Percentiles rank a stretch among this genome's conserved stretches.
These are phyloP conservation scores for Elsinoe ampelina DNA, from an alignment of 2,329 filamentous ascomycete species.

Conservation along the genomic window DNA sequence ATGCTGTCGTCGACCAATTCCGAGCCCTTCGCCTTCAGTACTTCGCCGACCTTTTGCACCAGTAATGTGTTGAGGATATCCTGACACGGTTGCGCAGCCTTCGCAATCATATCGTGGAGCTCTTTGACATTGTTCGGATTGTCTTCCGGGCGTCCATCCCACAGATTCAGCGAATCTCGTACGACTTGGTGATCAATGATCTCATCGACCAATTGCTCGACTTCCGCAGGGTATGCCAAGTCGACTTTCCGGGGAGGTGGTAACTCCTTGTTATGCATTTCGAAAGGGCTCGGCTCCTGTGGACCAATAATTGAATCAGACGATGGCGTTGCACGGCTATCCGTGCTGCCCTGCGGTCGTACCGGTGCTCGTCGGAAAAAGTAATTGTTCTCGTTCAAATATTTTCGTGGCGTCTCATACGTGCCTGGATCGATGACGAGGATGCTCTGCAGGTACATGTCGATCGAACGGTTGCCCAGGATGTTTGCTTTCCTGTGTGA, in stretches of 20 bases:
- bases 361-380: slow-evolving; percentile 40
- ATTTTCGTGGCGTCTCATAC: slow-evolving; percentile 48
- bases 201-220: not conserved
- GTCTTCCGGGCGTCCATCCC: not conserved
- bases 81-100: slow-evolving; percentile 13
- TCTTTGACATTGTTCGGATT: not conserved
- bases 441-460: slow-evolving; percentile 42
- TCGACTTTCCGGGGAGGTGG: not conserved
- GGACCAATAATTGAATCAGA: not conserved
- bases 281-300: not conserved
- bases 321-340: not conserved
- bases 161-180: not conserved
- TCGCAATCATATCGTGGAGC: slow-evolving; percentile 11
- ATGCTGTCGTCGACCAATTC: slow-evolving; percentile 12
- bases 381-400: slow-evolving; percentile 46
- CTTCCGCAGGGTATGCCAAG: not conserved
- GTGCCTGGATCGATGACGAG: slow-evolving; percentile 47
- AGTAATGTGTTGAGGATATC: slow-evolving; percentile 1
- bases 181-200: not conserved
- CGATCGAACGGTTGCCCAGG: slow-evolving; percentile 24
- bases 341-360: too few species aligned
- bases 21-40: not conserved
- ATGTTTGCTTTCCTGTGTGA: not conserved
- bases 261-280: not conserved
- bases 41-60: not conserved